These are phyloP conservation scores for Colletotrichum cuscutae DNA, from an alignment of 2,329 filamentous ascomycete genomes.

Conservation along the genomic window DNA sequence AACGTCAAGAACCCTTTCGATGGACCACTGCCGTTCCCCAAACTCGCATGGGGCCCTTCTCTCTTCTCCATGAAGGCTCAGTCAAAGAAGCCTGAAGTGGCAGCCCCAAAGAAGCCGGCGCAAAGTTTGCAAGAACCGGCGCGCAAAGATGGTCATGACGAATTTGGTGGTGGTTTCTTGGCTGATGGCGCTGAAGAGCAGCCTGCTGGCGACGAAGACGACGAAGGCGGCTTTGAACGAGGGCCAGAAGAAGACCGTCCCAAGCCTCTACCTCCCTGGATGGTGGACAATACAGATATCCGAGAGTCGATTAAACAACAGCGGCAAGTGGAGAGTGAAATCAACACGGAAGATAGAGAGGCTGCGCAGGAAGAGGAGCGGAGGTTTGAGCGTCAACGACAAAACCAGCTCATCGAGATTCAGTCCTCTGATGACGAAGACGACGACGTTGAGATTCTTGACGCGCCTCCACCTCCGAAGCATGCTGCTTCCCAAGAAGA, in stretches of 20 bases:
- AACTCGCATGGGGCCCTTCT: slow-evolving; percentile 75
- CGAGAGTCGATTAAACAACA: slow-evolving; percentile 70
- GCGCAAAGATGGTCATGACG: slow-evolving; percentile 34
- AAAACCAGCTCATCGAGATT: slow-evolving; percentile 68
- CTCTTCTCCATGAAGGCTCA: slow-evolving; percentile 60
- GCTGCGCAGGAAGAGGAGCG: slow-evolving; percentile 66
- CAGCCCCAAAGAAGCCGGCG: slow-evolving; percentile 24
- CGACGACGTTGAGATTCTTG: slow-evolving; percentile 67
- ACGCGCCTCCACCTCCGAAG: slow-evolving; percentile 52
- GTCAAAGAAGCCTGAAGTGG: slow-evolving; percentile 8
- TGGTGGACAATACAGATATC: slow-evolving; percentile 73
- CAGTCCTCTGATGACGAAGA: slow-evolving; percentile 69
- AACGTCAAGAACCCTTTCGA: slow-evolving; percentile 73
- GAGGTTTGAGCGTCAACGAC: slow-evolving; percentile 52
- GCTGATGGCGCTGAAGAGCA: slow-evolving; percentile 39
- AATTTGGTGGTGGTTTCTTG: slow-evolving; percentile 50
- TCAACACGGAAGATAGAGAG: slow-evolving; percentile 72
- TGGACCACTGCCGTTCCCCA: slow-evolving; percentile 91
- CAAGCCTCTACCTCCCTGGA: slow-evolving; percentile 80
- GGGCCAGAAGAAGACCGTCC: slow-evolving; percentile 55
- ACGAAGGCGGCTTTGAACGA: slow-evolving; percentile 74
- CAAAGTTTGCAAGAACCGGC: slow-evolving; percentile 7
- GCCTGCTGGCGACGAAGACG: slow-evolving; percentile 51
- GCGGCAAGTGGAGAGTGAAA: slow-evolving; percentile 64
- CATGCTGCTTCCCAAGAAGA: slow-evolving; percentile 15